Conservation (phyloP, 2,329 filamentous ascomycete species). For the Dactylellina cionopaga region DNA sequence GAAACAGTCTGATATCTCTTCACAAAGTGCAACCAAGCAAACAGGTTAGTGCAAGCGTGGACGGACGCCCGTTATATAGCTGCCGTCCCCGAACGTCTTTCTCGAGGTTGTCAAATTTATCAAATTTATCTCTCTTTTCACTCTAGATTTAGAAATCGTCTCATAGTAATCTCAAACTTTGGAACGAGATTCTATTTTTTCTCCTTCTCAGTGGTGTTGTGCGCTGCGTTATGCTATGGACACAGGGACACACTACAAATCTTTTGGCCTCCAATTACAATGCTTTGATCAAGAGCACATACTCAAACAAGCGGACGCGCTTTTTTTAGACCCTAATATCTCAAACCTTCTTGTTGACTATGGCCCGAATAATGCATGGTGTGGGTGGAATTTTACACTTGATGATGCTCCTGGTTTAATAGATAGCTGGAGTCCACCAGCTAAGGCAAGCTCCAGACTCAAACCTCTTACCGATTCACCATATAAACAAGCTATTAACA, state of each 20-base stretch:
- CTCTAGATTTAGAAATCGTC: not conserved
- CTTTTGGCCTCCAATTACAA: not conserved
- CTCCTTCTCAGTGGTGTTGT: not conserved
- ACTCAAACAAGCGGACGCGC: not conserved
- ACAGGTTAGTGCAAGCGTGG: too few species aligned
- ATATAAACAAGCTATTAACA: too few species aligned
- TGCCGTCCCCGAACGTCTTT: too few species aligned
- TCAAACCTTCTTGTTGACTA: constrained; percentile 5
- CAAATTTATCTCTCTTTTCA: too few species aligned
- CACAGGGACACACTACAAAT: constrained; percentile 5
- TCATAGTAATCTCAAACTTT: not conserved
- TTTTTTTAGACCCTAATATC: not conserved
- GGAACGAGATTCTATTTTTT: not conserved
- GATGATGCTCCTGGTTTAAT: not conserved
- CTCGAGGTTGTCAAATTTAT: too few species aligned
- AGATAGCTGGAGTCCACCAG: not conserved
- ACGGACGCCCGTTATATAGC: too few species aligned
- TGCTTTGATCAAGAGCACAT: constrained; percentile 2
- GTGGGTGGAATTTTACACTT: constrained; percentile 1
- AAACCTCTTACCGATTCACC: too few species aligned
- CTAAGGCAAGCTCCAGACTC: too few species aligned
- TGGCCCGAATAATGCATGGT: constrained; percentile 13
- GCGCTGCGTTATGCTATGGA: not conserved
- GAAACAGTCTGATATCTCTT: too few species aligned
- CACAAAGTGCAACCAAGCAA: too few species aligned